Evolutionary conservation across 2,329 filamentous ascomycete genomes (phyloP).

Genomic region (Aspergillus alliaceus): DNA sequence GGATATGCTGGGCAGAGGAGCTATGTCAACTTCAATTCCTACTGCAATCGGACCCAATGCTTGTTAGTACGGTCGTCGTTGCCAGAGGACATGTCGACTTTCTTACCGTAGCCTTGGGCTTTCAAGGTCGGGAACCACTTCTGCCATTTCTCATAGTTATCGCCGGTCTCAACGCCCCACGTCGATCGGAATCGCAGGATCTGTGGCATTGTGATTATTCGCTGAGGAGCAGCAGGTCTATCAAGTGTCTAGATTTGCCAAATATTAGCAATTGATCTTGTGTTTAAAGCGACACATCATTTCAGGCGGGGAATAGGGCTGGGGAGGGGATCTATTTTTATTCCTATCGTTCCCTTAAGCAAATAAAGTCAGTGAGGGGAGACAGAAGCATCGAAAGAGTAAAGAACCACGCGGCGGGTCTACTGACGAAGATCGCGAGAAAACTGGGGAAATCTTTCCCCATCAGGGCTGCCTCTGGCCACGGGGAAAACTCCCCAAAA

Average conservation of each 20-base stretch:
- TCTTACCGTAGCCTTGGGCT: conserved; percentile 21
- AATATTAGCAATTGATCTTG: neutral
- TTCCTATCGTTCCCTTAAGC: neutral
- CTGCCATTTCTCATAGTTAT: neutral
- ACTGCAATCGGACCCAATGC: conserved; percentile 1
- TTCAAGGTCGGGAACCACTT: conserved; percentile 11
- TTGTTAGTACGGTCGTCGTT: neutral
- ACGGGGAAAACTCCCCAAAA: neutral
- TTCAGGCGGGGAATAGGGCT: neutral
- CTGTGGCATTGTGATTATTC: neutral
- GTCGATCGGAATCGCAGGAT: neutral
- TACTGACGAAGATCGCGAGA: neutral
- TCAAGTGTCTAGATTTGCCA: neutral
- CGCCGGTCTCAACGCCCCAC: neutral
- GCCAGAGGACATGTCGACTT: neutral
- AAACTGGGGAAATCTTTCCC: neutral
- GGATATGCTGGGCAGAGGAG: conserved; percentile 11
- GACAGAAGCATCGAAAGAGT: neutral
- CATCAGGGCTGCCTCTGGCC: neutral
- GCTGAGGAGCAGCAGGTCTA: neutral
- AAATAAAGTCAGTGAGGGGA: neutral
- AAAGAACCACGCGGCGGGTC: neutral
- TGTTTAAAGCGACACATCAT: neutral
- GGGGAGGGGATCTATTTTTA: too few species aligned
- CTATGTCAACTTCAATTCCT: conserved; percentile 19